Evolutionary conservation across 345 rosid genomes (phyloP).

Genomic region (Murraya koenigii): DNA sequence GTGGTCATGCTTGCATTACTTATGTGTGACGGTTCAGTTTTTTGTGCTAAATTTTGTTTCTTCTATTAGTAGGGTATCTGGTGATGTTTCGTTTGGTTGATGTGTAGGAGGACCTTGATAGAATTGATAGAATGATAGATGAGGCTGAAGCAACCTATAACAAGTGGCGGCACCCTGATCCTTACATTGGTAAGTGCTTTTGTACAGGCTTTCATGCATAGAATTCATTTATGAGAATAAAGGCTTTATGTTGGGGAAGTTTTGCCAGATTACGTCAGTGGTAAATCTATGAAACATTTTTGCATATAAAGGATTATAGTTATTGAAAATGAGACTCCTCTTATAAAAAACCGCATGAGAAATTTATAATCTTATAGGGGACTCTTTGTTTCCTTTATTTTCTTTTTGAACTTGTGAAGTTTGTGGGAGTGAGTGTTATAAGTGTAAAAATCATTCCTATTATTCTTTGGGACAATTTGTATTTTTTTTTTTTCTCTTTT

Average conservation of each 20-base stretch:
- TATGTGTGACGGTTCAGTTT: background rate
- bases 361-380: background rate
- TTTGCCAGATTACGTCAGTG: background rate
- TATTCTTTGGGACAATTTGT: background rate
- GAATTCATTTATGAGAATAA: background rate
- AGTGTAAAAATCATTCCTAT: background rate
- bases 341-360: background rate
- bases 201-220: background rate
- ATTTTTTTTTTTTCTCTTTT: background rate
- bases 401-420: background rate
- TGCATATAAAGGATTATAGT: background rate
- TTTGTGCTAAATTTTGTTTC: background rate
- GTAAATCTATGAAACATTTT: background rate
- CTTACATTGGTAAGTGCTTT: constrained; percentile 67
- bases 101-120: constrained; percentile 72
- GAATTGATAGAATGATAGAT: constrained; percentile 78
- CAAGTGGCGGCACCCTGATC: constrained; percentile 97
- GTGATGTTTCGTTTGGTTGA: background rate
- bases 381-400: background rate
- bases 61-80: background rate
- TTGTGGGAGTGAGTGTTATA: background rate
- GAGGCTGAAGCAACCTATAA: constrained; percentile 69
- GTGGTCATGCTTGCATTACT: background rate
- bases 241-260: background rate
- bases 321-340: background rate